Evolutionary conservation across 2,329 filamentous ascomycete genomes (phyloP), one percentile per base, ranked within the genome.

Genomic region (Epichloe gansuensis): DNA sequence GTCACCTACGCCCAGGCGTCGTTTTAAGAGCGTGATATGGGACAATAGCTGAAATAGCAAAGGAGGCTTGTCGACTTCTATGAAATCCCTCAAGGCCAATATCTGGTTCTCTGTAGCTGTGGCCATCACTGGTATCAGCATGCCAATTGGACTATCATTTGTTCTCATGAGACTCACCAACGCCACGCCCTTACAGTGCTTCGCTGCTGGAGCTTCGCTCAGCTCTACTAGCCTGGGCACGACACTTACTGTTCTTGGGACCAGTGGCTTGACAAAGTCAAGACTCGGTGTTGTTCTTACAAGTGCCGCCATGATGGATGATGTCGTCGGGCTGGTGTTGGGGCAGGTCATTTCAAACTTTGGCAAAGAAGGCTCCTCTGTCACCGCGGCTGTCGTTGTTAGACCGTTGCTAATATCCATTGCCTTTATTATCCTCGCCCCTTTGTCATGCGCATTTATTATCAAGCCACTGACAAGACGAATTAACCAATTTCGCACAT

Each of bases 231-330:
- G 82, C 52, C 70, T 91, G 0, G 86, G 86, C 5, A 91, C 86
- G 0, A 78, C 75, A 0, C 83, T 87, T 8, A 82, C 80, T 3
- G 69, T 78, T 4, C 65, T 77, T 0, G 62, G 67, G 12, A 63
- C 69, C 0, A 74, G 71, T 23, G 73, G 73, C 0, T 65, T 75
- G 3, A 63, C 63, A 1, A 58, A 64, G 1, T 73, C 73, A 2
- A 67, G 75, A 7, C 62, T 78, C 5, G 75, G 88, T 69, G 53
- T 81, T 68, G 78, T 93, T 0, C 72, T 90, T 0, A 79, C 80
- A 2, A 83, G 79, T 54, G 86, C 86, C 1, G 88, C 87, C 0
- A 87, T 93, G 79, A 79, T 93, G 69, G 88, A 93, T 62, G 87
- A 93, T 67, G 82, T 91, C 0, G 77, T 87, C 1, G 86, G 86